Percentiles rank a stretch among this genome's conserved stretches.
Evolutionary conservation across 2,329 filamentous ascomycete species (phyloP).

Genomic region (Cercospora beticola): DNA sequence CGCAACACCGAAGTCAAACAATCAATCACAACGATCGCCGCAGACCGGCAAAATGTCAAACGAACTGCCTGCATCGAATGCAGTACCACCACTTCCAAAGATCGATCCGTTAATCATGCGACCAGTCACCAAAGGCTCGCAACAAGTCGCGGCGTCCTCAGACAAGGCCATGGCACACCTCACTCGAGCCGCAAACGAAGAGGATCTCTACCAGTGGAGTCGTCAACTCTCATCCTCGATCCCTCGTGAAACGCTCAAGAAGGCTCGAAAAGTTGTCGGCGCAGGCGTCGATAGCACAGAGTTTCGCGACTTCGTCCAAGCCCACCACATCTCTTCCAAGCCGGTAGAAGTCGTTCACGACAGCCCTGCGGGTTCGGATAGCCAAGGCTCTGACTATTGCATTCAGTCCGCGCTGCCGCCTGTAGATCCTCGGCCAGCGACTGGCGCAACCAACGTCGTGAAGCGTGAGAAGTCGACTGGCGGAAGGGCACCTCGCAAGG

Average conservation of each 20-base stretch:
- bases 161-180: background rate
- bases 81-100: background rate
- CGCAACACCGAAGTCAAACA: background rate
- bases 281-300: background rate
- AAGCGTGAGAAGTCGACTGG: background rate
- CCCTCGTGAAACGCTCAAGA: background rate
- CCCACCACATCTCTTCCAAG: background rate
- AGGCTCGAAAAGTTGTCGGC: background rate
- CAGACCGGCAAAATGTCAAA: background rate
- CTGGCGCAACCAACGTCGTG: background rate
- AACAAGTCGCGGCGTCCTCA: background rate
- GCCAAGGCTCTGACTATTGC: background rate
- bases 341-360: background rate
- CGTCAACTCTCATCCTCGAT: background rate
- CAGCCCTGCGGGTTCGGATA: fast-evolving
- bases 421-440: background rate
- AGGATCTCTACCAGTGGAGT: background rate
- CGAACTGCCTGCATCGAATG: background rate
- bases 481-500: no score
- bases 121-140: background rate
- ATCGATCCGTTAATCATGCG: background rate
- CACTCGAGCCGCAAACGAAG: background rate
- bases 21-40: background rate
- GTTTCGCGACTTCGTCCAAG: background rate
- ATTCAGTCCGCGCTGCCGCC: background rate